Base-by-base conservation (phyloP, 2,329 filamentous ascomycete genomes). In the Fusarium subtropicale region DNA sequence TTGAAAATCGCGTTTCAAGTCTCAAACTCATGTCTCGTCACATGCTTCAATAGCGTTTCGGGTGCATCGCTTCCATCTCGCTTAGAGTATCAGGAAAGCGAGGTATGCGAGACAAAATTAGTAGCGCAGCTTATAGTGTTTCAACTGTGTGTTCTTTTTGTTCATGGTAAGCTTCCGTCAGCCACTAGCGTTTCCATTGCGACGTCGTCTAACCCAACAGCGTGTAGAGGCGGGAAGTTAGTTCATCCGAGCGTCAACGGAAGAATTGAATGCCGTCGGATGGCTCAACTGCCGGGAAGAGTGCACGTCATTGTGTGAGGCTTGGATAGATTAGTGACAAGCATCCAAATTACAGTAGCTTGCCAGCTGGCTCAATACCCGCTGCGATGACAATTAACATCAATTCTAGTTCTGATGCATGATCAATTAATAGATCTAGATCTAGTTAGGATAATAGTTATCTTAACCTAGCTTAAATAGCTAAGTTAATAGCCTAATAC, bases 21-120 rank as follows among this genome's bases (percentile, higher is more conserved):
- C 18, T 22, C 13, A 63, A 34, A 26, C 42, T n/a, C 26, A 8
- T 8, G 3, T 33, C 58, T 58, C 60, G 36, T 53, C 53, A 65
- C 62, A 61, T 66, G 61, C 61, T 64, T 65, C 62, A 59, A 31
- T 39, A n/a, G 28, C 48, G 63, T 66, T 66, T 66, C 61, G 57
- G n/a, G 15, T 41, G 33, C 55, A 66, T 30, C 33, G 63, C 62
- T 45, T 30, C 30, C 56, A 39, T 52, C 45, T 56, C 33, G 57
- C 20, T 34, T 44, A 6, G 16, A 11, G 16, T 5, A 5, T 42
- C 36, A 39, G n/a, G 20, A 39, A 39, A 20, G n/a, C 7, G 7
- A 20, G 11, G n/a, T 4, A 13, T 3, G 2, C 12, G 3, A 8
- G 36, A 39, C 36, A 39, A 8, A 20, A 39, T 20, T 22, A 39